These are phyloP conservation scores for Suillus clintonianus DNA, from an alignment of 768 basidiomycete species.

Conservation along the genomic window DNA sequence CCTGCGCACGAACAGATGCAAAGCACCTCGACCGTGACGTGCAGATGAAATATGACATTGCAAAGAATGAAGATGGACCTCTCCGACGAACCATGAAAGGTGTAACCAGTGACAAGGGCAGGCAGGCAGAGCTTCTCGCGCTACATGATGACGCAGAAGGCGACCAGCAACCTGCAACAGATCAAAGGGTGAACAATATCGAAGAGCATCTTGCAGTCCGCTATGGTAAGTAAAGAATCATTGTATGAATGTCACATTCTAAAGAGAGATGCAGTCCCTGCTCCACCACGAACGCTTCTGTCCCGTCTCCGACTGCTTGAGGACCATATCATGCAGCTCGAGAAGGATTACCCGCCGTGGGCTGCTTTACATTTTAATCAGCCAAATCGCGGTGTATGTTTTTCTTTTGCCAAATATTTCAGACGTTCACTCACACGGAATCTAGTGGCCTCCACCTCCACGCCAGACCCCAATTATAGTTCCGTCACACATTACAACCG, in stretches of 20 bases:
- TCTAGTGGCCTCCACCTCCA: slow-evolving; percentile 83
- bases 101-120: slow-evolving; percentile 11
- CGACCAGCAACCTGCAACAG: slow-evolving; percentile 56
- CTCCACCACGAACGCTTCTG: slow-evolving; percentile 63
- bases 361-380: slow-evolving; percentile 88
- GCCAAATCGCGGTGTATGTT: slow-evolving; percentile 73
- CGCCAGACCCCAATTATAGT: slow-evolving; percentile 78
- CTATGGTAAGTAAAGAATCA: slow-evolving; percentile 54
- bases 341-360: slow-evolving; percentile 87
- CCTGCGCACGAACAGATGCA: slow-evolving; percentile 77
- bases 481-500: slow-evolving; percentile 58
- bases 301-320: slow-evolving; percentile 71
- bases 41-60: slow-evolving; percentile 87
- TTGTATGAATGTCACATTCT: background rate
- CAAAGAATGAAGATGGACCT: slow-evolving; percentile 81
- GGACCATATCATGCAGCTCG: slow-evolving; percentile 73
- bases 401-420: background rate
- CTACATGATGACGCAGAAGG: slow-evolving; percentile 36
- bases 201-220: slow-evolving; percentile 74
- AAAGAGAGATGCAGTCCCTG: slow-evolving; percentile 54
- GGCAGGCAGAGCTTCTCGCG: slow-evolving; percentile 9
- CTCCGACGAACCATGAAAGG: slow-evolving; percentile 58
- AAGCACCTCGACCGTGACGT: slow-evolving; percentile 69
- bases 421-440: background rate
- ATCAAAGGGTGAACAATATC: slow-evolving; percentile 64